A percentile compares a stretch with the other conserved stretches of the same genome.
phyloP scores from a whole-genome alignment of 2,329 filamentous ascomycete genomes.

The Trichoderma citrinoviride region DNA sequence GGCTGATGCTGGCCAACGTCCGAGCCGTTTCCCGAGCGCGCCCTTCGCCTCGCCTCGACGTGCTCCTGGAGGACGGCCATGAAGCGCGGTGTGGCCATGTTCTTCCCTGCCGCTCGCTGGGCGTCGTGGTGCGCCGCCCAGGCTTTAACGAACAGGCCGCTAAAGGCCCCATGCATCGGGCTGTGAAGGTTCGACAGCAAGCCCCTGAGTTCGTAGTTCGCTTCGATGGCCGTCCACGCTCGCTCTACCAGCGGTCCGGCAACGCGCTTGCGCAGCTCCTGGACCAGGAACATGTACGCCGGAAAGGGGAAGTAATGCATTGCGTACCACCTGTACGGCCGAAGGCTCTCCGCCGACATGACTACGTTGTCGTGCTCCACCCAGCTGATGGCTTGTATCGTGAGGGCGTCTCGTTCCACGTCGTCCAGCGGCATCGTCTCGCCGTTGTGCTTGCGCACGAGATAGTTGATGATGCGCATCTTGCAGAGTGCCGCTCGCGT shows the following conservation, averaged over 20 bases:
- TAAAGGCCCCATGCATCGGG: constrained; percentile 58
- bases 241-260: constrained; percentile 56
- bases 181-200: constrained; percentile 50
- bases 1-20: constrained; percentile 27
- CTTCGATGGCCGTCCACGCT: constrained; percentile 56
- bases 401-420: constrained; percentile 51
- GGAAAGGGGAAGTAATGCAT: constrained; percentile 59
- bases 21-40: constrained; percentile 31
- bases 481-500: constrained; percentile 55
- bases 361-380: constrained; percentile 59
- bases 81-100: constrained; percentile 45
- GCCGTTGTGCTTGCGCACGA: constrained; percentile 47
- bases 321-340: constrained; percentile 58
- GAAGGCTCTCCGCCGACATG: constrained; percentile 49
- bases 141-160: constrained; percentile 57
- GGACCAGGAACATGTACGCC: constrained; percentile 59
- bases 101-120: constrained; percentile 44
- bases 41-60: constrained; percentile 37
- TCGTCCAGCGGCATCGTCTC: constrained; percentile 41
- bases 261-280: constrained; percentile 52
- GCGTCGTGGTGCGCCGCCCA: constrained; percentile 58
- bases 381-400: constrained; percentile 55
- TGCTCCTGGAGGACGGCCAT: constrained; percentile 49
- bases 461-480: constrained; percentile 54
- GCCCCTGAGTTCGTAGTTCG: constrained; percentile 53